Evolutionary conservation across 2,329 filamentous ascomycete species (phyloP), one percentile per base, ranked within the genome.

Genomic region (Claviceps pazoutovae): DNA sequence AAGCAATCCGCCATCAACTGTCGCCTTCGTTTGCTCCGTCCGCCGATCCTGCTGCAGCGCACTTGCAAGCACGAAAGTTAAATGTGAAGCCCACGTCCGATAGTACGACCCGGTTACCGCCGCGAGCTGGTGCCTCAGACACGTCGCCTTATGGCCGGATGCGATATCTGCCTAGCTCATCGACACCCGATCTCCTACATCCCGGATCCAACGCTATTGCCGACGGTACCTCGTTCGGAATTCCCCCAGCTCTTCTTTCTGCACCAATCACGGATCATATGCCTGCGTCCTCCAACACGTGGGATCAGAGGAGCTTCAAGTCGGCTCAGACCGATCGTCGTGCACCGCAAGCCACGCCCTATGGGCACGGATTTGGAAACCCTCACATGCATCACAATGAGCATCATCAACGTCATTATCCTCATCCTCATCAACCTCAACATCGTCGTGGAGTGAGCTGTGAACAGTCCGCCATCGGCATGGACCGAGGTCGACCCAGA

Each of bases 401-500:
- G 50, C 69, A 30, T 30, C 43, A n/a, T 39, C 37, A 34, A 34
- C 30, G 30, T 34, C 30, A 34, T 11, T 9, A 34, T 34, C 30
- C 30, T 11, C 30, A 34, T 11, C 30, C 30, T 34, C 30, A 34
- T 34, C 30, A 34, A 34, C 30, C 30, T 11, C 30, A 11, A 11
- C 30, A 34, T 34, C 30, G 30, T 34, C 30, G 30, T 9, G 30
- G 79, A 48, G 72, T 73, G 19, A 72, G 73, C 48, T 83, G 80
- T 1, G 80, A 83, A 51, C 72, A 75, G 0, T 75, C 71, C 13
- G 74, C 74, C 11, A 36, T 37, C 54, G 76, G 80, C 46, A 78
- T 80, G 73, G 78, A 83, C 53, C 70, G 80, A 44, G 80, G 79
- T 5, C 72, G 80, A n/a, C 76, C 79, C 0, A 73, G 74, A 53